Conservation (phyloP, 2,329 filamentous ascomycete species). For the Hortaea werneckii region DNA sequence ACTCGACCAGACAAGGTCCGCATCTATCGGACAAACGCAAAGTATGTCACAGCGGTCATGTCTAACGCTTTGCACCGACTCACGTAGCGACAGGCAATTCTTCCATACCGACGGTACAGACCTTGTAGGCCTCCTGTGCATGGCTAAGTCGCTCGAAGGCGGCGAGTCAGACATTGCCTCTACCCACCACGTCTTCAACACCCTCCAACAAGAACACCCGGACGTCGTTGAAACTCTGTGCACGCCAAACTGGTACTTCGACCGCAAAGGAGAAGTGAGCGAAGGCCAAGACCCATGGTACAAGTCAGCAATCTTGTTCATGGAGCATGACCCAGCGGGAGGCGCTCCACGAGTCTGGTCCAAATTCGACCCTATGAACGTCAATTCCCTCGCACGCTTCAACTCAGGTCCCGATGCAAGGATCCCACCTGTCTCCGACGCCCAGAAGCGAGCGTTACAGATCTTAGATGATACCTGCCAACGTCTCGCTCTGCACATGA, state of each 20-base stretch:
- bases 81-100: conserved; percentile 60
- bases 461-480: conserved; percentile 70
- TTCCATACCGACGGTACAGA: conserved; percentile 80
- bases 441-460: conserved; percentile 56
- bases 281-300: conserved; percentile 52
- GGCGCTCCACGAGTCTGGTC: conserved; percentile 55
- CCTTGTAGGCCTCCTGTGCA: conserved; percentile 72
- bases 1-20: conserved; percentile 75
- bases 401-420: conserved; percentile 45
- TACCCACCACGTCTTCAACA: conserved; percentile 73
- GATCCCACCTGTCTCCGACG: conserved; percentile 61
- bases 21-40: conserved; percentile 63
- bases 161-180: conserved; percentile 76
- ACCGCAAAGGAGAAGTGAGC: conserved; percentile 76
- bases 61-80: neutral
- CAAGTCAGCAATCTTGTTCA: conserved; percentile 52
- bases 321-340: conserved; percentile 54
- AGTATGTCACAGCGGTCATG: neutral
- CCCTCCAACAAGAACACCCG: conserved; percentile 61
- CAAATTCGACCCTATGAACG: conserved; percentile 88
- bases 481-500: conserved; percentile 67
- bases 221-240: conserved; percentile 69
- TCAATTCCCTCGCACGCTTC: conserved; percentile 65
- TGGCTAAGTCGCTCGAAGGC: conserved; percentile 66
- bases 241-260: conserved; percentile 80